Base-by-base conservation (phyloP, 2,329 filamentous ascomycete species). In the Pyrenophora seminiperda region DNA sequence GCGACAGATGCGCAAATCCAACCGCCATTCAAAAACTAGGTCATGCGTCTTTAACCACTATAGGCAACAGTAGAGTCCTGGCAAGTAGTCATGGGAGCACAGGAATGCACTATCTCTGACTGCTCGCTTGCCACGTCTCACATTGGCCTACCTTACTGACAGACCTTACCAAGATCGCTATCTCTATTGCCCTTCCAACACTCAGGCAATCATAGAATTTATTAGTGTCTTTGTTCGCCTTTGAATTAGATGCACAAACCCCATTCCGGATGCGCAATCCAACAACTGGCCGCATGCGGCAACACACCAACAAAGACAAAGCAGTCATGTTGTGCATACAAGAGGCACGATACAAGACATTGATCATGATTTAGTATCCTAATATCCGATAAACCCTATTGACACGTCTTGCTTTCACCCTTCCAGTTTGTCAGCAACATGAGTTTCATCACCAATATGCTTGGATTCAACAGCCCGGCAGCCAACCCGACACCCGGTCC, bases 291-390 rank as follows among this genome's bases (percentile, higher is more conserved):
- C 53, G 53, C 37, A 54, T 57, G 40, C 47, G 49, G 54, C 41
- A 19, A 20, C 13, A 6, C 4, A 10, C 14, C n/a, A 22, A 52
- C 45, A 49, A 53, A 56, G 50, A 51, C 50, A 56, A 47, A 51
- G 43, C 29, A 2, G 14, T 18, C 7, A 32, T 20, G 10, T 7
- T 15, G 9, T 2, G n/a, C 46, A 50, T 47, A 53, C 45, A 43
- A 54, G 45, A 54, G n/a, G 5, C 14, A n/a, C 10, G 18, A 38
- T 1, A 3, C 22, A 9, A 29, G 14, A 31, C 14, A 14, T 18
- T 3, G 10, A 7, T 13, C 17, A 15, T 11, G 3, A 9, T 4
- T 17, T 1, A 41, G 5, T 15, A 17, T 29, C n/a, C n/a, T 22
- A 14, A 27, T 11, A 27, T 15, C 7, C 4, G 7, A 14, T 15